phyloP scores from a whole-genome alignment of 805 yeast genomes.

The Suhomyces emberorum region DNA sequence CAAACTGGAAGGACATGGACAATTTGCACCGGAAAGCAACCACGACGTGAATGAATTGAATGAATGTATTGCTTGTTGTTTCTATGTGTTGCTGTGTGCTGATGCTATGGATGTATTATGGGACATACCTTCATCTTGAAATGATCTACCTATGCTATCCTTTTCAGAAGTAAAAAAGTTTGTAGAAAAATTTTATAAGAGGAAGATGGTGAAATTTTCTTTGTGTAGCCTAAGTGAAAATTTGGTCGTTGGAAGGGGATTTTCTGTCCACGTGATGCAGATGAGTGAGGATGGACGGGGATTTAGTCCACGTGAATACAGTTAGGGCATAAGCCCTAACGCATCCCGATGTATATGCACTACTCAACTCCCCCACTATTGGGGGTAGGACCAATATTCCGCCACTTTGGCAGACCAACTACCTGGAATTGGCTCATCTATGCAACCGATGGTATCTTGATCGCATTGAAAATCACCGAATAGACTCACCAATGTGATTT shows the following conservation, averaged over 20 bases:
- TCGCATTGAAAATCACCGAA: too few relatives aligned
- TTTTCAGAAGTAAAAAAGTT: conserved; percentile 22
- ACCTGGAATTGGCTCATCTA: too few relatives aligned
- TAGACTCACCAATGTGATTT: too few relatives aligned
- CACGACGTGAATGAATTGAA: not conserved
- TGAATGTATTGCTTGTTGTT: not conserved
- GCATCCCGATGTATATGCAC: not conserved
- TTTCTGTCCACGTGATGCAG: conserved; percentile 1
- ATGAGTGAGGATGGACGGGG: too few relatives aligned
- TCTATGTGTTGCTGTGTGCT: not conserved
- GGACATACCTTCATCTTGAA: conserved; percentile 46
- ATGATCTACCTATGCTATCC: conserved; percentile 28
- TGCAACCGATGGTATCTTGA: too few relatives aligned
- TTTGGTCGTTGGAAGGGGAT: conserved; percentile 3
- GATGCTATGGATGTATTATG: not conserved
- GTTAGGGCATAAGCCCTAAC: conserved; percentile 2
- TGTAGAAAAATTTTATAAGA: conserved; percentile 13
- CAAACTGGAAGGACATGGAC: too few relatives aligned
- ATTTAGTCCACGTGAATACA: not conserved
- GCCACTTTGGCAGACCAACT: too few relatives aligned
- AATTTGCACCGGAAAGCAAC: too few relatives aligned
- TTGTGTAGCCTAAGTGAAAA: conserved; percentile 6
- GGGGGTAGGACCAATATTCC: too few relatives aligned
- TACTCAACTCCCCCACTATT: too few relatives aligned
- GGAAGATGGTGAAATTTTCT: conserved; percentile 6